Evolutionary conservation across 768 basidiomycete genomes (phyloP).

Genomic region (Russula ochroleuca): DNA sequence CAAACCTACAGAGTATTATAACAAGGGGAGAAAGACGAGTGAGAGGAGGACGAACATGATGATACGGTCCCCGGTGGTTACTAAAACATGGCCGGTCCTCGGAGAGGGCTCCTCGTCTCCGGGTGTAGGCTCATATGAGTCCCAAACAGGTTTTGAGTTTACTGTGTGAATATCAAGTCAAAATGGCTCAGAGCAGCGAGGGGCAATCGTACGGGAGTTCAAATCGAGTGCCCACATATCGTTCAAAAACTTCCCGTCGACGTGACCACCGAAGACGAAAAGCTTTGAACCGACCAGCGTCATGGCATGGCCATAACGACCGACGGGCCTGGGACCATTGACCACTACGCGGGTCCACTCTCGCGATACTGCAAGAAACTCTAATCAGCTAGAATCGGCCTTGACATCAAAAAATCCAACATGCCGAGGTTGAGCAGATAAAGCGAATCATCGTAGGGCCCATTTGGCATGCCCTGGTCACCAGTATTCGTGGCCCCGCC

Average conservation of each 20-base stretch:
- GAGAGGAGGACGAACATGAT: slow-evolving; percentile 23
- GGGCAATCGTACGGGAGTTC: slow-evolving; percentile 66
- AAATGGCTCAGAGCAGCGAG: slow-evolving; percentile 8
- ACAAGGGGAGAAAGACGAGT: slow-evolving; percentile 9
- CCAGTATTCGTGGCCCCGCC: slow-evolving; percentile 85
- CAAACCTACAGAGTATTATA: slow-evolving; percentile 55
- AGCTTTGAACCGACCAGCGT: slow-evolving; percentile 89
- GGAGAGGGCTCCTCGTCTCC: slow-evolving; percentile 64
- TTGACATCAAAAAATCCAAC: slow-evolving; percentile 33
- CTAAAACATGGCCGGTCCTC: slow-evolving; percentile 87
- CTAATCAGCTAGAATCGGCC: neutral
- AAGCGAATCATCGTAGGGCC: slow-evolving; percentile 85
- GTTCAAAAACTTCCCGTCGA: slow-evolving; percentile 88
- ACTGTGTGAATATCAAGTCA: slow-evolving; percentile 44
- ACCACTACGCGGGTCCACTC: slow-evolving; percentile 92
- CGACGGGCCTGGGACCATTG: slow-evolving; percentile 70
- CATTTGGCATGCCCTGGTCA: slow-evolving; percentile 51
- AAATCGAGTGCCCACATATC: slow-evolving; percentile 96
- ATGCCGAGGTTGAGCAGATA: slow-evolving; percentile 92
- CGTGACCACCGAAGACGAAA: slow-evolving; percentile 94
- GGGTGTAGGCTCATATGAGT: slow-evolving; percentile 57
- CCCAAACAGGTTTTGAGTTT: slow-evolving; percentile 78
- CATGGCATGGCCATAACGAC: slow-evolving; percentile 93
- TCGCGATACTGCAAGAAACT: slow-evolving; percentile 58
- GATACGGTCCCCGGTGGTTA: slow-evolving; percentile 62